phyloP scores from a whole-genome alignment of 2,329 filamentous ascomycete genomes.

The Alternaria solani region DNA sequence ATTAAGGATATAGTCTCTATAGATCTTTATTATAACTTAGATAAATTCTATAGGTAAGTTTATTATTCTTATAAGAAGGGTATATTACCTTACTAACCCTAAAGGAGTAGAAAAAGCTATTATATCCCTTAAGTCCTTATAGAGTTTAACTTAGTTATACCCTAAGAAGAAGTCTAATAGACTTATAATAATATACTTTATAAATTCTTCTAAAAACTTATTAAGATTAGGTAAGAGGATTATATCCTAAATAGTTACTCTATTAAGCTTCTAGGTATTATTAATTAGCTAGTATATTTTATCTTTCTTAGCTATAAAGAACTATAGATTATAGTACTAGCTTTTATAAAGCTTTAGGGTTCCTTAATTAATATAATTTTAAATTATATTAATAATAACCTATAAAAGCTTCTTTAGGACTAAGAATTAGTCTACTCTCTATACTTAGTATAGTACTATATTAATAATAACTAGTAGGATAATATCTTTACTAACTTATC shows the following conservation, averaged over 20 bases:
- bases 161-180: neutral
- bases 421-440: neutral
- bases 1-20: no score
- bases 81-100: no score
- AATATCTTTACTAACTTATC: neutral
- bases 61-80: no score
- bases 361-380: neutral
- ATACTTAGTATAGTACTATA: neutral
- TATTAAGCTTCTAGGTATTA: neutral
- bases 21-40: no score
- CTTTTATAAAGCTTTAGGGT: neutral
- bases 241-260: no score
- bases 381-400: neutral
- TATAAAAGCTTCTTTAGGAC: neutral
- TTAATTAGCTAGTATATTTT: neutral
- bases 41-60: no score
- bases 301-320: neutral
- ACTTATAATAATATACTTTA: neutral
- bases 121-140: no score
- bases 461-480: neutral
- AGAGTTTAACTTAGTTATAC: neutral
- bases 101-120: no score
- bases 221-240: no score
- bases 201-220: neutral
- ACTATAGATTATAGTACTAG: neutral